Percentiles rank a stretch among this genome's conserved stretches.
Evolutionary conservation across 371 early-diverging fungal species (phyloP).

Genomic region (Lichtheimia ornata): DNA sequence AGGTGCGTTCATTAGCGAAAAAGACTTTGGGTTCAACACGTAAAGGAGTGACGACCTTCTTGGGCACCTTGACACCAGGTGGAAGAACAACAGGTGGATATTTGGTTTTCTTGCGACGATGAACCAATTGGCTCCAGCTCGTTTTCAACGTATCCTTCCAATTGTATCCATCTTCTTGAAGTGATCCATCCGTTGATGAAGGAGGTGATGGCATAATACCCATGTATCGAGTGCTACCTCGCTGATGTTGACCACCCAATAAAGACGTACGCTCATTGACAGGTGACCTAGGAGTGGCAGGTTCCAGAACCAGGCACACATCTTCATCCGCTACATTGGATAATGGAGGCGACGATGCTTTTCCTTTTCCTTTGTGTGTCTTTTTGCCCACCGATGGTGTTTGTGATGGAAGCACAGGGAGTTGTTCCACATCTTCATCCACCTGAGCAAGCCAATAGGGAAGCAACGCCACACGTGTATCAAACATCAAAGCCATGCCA

Average conservation of each 20-base stretch:
- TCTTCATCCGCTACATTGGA: conserved; percentile 12
- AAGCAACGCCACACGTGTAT: conserved; percentile 84
- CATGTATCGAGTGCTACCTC: background rate
- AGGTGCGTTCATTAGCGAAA: conserved; percentile 99
- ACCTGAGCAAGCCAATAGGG: conserved; percentile 99
- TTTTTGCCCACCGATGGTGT: conserved; percentile 7
- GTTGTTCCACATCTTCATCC: conserved; percentile 62
- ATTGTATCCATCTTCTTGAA: background rate
- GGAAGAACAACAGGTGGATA: conserved; percentile 34
- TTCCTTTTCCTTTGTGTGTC: conserved; percentile 80
- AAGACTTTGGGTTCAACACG: conserved; percentile 99
- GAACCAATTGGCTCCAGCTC: background rate
- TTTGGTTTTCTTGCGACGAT: background rate
- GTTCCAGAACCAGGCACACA: background rate
- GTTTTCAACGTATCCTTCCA: background rate
- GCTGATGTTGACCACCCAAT: conserved; percentile 9
- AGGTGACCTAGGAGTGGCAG: background rate
- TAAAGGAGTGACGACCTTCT: conserved; percentile 78
- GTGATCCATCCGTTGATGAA: no score
- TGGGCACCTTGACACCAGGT: conserved; percentile 56
- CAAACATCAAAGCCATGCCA: conserved; percentile 93
- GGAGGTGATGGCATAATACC: background rate
- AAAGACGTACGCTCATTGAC: conserved; percentile 33
- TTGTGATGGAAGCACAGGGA: conserved; percentile 8
- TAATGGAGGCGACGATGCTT: conserved; percentile 22